Evolutionary conservation across 805 yeast genomes (phyloP), one percentile per base, ranked within the genome.

Genomic region (Candida taoyuanica): DNA sequence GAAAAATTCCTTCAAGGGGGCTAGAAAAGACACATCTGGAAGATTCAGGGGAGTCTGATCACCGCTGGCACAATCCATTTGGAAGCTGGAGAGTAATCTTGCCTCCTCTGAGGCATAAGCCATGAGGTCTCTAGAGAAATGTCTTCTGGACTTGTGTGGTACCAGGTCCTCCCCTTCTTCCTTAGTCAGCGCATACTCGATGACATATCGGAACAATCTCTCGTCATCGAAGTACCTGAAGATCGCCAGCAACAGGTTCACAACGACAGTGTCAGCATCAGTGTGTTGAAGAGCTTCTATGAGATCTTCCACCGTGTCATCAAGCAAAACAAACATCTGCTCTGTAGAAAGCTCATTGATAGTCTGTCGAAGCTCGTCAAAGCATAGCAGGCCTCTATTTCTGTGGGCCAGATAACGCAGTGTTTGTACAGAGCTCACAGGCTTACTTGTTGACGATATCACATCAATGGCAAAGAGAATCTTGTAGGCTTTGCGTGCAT

Each of bases 321-420:
- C 47, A 43, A 43, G 29, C 2, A 48, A 34, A 2, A 40, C 38
- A 26, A 42, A 17, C 26, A 40, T 21, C 18, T 41, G 31, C 19
- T 31, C 44, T n/a, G 41, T 18, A 7, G 39, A 29, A 8, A 41
- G 18, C 3, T 30, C 24, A 1, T 45, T 29, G 44, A 54, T 33
- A 36, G 44, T 37, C 42, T 55, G 21, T 8, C 34, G 36, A 5
- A 65, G 44, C 29, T 62, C 67, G 5, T 59, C 58, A 26, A 84
- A 70, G 43, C 78, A 73, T 23, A 86, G 68, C 49, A 86, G 70
- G 0, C 95, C 96, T 40, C 95, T 65, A 55, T 91, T 93, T 47
- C 96, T 72, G 55, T 78, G 78, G 1, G 83, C 81, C 48, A 93
- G 65, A 53, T 85, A 88, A 36, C 95, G 71, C 24, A 93, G 65